Evolutionary conservation across 345 rosid genomes (phyloP).

Genomic region (Garcia nutans): DNA sequence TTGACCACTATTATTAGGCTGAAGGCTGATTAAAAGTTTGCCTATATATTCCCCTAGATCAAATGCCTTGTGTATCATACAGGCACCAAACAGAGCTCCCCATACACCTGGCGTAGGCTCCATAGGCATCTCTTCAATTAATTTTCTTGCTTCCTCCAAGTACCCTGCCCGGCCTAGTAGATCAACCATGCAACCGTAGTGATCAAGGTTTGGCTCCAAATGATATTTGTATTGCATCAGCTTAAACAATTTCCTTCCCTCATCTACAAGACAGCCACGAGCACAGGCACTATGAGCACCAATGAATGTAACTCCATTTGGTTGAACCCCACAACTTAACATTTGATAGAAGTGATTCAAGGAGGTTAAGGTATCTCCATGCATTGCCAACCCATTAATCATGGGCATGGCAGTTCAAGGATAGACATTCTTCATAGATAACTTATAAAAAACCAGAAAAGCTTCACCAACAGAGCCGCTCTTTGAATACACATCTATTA

Average conservation of each 20-base stretch:
- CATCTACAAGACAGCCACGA: conserved; percentile 3
- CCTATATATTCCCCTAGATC: conserved; percentile 17
- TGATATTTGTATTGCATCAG: not conserved
- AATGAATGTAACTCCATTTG: not conserved
- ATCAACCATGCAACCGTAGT: conserved; percentile 11
- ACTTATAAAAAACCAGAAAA: conserved; percentile 21
- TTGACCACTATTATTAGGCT: conserved; percentile 30
- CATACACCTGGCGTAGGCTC: conserved; percentile 7
- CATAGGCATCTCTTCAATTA: conserved; percentile 7
- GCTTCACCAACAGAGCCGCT: conserved; percentile 38
- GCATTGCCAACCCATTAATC: conserved; percentile 3
- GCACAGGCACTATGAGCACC: conserved; percentile 6
- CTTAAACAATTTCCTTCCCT: not conserved
- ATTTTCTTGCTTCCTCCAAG: conserved; percentile 1
- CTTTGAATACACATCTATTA: conserved; percentile 39
- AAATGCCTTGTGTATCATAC: conserved; percentile 10
- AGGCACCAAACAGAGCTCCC: conserved; percentile 8
- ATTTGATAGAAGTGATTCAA: not conserved
- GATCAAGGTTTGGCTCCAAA: conserved; percentile 4
- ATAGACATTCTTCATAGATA: conserved; percentile 15
- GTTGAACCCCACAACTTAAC: not conserved
- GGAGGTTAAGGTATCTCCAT: not conserved
- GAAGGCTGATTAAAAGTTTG: conserved; percentile 25
- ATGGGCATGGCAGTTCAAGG: conserved; percentile 4
- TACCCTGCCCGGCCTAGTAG: conserved; percentile 5